phyloP scores from a whole-genome alignment of 2,329 filamentous ascomycete species.

The Juglanconis sp. region DNA sequence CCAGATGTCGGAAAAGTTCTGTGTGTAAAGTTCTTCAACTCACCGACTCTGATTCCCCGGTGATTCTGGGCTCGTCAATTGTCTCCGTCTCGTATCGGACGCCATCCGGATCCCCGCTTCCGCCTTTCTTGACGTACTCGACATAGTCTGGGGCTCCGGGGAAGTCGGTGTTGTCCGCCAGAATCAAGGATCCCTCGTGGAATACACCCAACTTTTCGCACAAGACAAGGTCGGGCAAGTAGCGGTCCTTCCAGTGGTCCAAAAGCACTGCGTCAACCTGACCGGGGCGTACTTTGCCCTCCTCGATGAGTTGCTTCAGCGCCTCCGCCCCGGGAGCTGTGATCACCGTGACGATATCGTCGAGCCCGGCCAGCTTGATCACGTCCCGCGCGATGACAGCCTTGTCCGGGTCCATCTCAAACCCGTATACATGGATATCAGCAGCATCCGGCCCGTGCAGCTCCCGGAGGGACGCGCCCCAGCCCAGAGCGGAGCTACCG shows the following conservation, averaged over 20 bases:
- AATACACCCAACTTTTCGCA: conserved; percentile 32
- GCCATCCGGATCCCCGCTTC: conserved; percentile 24
- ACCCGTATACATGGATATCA: conserved; percentile 29
- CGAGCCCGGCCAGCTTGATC: conserved; percentile 31
- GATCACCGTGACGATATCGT: conserved; percentile 30
- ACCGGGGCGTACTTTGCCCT: conserved; percentile 24
- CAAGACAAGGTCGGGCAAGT: conserved; percentile 31
- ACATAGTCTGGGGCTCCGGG: conserved; percentile 43
- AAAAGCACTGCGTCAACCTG: conserved; percentile 34
- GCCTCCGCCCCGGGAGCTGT: conserved; percentile 29
- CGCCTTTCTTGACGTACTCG: conserved; percentile 32
- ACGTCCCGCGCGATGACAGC: conserved; percentile 30
- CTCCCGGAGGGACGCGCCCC: conserved; percentile 25
- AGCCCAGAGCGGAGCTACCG: conserved; percentile 33
- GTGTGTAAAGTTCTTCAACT: neutral
- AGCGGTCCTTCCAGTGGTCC: conserved; percentile 34
- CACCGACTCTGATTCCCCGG: neutral
- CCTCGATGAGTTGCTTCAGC: conserved; percentile 24
- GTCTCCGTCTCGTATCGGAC: neutral
- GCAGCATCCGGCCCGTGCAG: conserved; percentile 19
- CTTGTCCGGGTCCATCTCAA: conserved; percentile 31
- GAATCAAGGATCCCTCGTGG: conserved; percentile 30
- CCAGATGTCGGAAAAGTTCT: neutral
- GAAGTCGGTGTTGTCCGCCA: conserved; percentile 41
- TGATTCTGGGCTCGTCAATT: too few relatives aligned